Conservation (phyloP, 75 land plant species). For the Selaginella tamariscina region DNA sequence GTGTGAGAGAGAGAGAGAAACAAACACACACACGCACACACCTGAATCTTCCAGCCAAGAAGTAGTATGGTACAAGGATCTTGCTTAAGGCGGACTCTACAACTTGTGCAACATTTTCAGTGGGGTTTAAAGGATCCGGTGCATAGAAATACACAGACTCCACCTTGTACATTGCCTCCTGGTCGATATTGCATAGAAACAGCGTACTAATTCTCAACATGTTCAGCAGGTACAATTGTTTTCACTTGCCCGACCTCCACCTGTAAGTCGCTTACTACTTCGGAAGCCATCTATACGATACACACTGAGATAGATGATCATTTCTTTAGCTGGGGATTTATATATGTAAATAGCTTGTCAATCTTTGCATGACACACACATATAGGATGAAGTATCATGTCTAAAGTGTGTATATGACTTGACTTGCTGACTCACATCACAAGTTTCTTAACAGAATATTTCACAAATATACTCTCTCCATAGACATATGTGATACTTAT, state of each 20-base stretch:
- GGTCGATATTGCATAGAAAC: not conserved
- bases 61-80: conserved; percentile 3
- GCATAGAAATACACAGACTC: not conserved
- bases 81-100: not conserved
- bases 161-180: conserved; percentile 3
- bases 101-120: not conserved
- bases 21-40: no score
- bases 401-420: no score
- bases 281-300: not conserved
- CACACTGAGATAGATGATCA: no score
- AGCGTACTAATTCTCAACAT: not conserved
- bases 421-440: no score
- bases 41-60: conserved; percentile 8
- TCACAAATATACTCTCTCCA: no score
- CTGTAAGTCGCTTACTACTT: not conserved
- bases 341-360: no score
- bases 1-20: no score
- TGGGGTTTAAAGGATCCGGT: not conserved
- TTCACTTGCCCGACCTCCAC: not conserved
- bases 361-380: no score
- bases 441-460: no score
- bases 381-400: no score
- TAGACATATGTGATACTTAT: no score
- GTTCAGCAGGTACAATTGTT: not conserved
- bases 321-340: no score